These are phyloP conservation scores for Phytophthora crassamura DNA, from an alignment of 352 stramenopile species.

Conservation along the genomic window DNA sequence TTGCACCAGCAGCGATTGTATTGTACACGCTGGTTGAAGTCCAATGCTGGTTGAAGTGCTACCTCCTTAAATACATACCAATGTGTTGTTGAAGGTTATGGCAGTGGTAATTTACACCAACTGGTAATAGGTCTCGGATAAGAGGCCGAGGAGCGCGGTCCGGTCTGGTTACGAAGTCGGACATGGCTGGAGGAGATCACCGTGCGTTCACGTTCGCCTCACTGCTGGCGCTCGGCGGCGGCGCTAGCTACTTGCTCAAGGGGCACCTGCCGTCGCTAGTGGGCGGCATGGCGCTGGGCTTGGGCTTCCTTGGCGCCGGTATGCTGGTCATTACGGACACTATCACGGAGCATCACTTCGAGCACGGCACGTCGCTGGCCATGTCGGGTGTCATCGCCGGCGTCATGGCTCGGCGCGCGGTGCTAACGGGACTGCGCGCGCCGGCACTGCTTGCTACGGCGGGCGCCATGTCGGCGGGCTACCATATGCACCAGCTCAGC, in stretches of 20 bases:
- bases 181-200: constrained; percentile 52
- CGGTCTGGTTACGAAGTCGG: background rate
- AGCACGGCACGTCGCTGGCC: constrained; percentile 65
- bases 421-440: constrained; percentile 50
- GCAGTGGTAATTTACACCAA: too few species aligned
- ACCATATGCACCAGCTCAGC: constrained; percentile 73
- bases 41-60: background rate
- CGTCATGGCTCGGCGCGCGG: constrained; percentile 61
- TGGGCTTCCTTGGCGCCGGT: constrained; percentile 72
- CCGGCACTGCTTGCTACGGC: constrained; percentile 55
- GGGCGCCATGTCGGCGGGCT: constrained; percentile 65
- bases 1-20: too few species aligned
- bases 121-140: background rate
- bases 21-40: too few species aligned
- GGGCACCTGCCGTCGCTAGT: constrained; percentile 71
- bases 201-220: constrained; percentile 80
- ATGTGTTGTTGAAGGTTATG: constrained; percentile 4
- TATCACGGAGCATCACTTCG: constrained; percentile 78
- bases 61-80: constrained; percentile 11
- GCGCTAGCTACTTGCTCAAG: constrained; percentile 68
- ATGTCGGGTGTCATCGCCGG: constrained; percentile 77
- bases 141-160: too few species aligned
- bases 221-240: constrained; percentile 66
- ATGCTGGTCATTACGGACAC: constrained; percentile 72
- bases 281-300: constrained; percentile 61